phyloP scores from a whole-genome alignment of 345 rosid species.

The Mercurialis annua region DNA sequence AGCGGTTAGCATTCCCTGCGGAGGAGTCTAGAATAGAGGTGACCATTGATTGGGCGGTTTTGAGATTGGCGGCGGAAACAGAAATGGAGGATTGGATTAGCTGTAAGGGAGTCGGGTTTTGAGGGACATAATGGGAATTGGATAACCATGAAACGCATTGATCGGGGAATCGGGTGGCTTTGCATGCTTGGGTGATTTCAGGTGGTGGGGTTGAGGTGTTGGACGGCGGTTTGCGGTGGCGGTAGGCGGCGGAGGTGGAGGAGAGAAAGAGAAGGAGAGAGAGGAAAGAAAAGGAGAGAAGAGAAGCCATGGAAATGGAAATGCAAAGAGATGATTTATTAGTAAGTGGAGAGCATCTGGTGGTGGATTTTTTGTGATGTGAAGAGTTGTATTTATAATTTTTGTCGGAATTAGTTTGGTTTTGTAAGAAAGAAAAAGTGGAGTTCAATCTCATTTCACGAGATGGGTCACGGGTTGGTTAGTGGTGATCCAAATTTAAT shows the following conservation, averaged over 20 bases:
- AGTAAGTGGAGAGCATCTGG: neutral
- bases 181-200: constrained; percentile 47
- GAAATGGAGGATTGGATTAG: constrained; percentile 64
- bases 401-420: neutral
- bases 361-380: constrained; percentile 1
- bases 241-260: constrained; percentile 11
- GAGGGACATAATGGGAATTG: constrained; percentile 19
- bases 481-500: no score
- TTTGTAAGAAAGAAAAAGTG: neutral
- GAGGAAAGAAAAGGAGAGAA: constrained; percentile 21
- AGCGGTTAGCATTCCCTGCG: constrained; percentile 49
- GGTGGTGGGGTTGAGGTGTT: constrained; percentile 8
- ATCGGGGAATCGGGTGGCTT: constrained; percentile 60
- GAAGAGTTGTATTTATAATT: neutral
- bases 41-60: constrained; percentile 49
- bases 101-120: constrained; percentile 46
- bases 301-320: constrained; percentile 29
- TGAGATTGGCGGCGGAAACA: constrained; percentile 51
- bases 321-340: constrained; percentile 3
- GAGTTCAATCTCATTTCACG: no score
- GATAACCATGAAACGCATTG: constrained; percentile 42
- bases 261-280: constrained; percentile 18
- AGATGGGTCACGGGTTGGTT: no score
- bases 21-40: constrained; percentile 53
- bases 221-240: neutral